Base-by-base conservation (phyloP, 192 early-diverging fungal genomes). In the Linnemannia schmuckeri region DNA sequence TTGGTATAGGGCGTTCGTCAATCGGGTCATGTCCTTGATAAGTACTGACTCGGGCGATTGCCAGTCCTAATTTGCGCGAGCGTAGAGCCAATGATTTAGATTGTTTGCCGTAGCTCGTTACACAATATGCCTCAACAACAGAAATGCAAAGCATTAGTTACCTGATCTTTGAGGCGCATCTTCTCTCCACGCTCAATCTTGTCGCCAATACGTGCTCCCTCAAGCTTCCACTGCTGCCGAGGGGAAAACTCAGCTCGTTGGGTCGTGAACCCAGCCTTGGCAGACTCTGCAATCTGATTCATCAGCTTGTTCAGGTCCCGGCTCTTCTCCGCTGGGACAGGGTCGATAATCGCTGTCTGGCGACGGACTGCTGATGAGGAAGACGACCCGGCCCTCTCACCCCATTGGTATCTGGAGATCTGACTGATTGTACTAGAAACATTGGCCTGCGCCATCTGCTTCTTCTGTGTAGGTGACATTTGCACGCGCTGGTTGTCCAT, bases 401-500 rank as follows among this genome's bases (percentile, higher is more conserved):
- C 77, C 33, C 90, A 87, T 27, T 82, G 68, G 4, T 89, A 88
- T 18, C 76, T 73, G 6, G 91, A 93, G 35, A 91, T 74, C 24
- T 88, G 76, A 38, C 91, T 85, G 17, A 92, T 85, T 20, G 89
- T 80, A 27, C 85, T 84, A 3, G 83, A 82, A 22, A 93, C 79
- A 68, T 85, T 83, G 1, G 90, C 90, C 22, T 82, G 82, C 8
- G 88, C 88, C 82, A 93, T 71, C 71, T 88, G 80, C 24, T 82
- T 78, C 22, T 85, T 85, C 49, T 92, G 93, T 57, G 74, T 82
- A 9, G 88, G 57, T 7, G 87, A 91, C 24, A 93, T 78, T 40
- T 89, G 88, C 1, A 91, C 91, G 4, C 91, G 83, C 72, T 93
- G 93, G 81, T 93, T 90, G 55, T 90, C 90, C 54, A 93, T 55